A percentile compares a stretch with the other conserved stretches of the same genome.
These are phyloP conservation scores for Cinchona pubescens DNA, from an alignment of 257 asterid species.

Conservation along the genomic window DNA sequence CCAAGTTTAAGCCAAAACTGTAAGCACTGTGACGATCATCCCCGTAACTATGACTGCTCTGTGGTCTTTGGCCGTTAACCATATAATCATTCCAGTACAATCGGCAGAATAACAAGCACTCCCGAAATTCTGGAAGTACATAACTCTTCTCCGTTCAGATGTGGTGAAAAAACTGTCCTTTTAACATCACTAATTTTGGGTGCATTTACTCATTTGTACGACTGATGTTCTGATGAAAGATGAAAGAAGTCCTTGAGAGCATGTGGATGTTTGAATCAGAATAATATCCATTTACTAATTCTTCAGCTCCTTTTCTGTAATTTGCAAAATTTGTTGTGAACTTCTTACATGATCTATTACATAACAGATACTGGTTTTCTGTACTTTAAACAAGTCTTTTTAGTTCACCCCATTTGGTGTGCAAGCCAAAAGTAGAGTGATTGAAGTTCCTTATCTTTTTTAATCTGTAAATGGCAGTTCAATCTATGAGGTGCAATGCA, in stretches of 20 bases:
- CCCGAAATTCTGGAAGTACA: background rate
- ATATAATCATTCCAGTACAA: background rate
- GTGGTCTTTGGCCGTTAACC: background rate
- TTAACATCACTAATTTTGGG: slow-evolving; percentile 12
- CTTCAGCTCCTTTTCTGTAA: background rate
- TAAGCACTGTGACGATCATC: background rate
- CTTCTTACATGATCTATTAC: slow-evolving; percentile 6
- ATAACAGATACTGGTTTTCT: background rate
- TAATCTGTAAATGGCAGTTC: no score
- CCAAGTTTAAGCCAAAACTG: background rate
- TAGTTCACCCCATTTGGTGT: background rate
- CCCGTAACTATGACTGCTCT: background rate
- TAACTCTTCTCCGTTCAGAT: background rate
- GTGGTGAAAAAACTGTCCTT: background rate
- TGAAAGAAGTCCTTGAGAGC: background rate
- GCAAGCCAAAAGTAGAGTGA: background rate
- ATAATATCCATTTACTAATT: background rate
- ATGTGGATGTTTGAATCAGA: background rate
- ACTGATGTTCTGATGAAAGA: background rate
- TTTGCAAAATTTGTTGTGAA: background rate
- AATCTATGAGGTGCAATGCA: no score
- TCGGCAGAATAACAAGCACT: slow-evolving; percentile 1
- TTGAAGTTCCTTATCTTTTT: no score
- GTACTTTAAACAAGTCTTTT: background rate
- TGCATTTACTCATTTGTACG: background rate